A percentile compares a stretch with the other conserved stretches of the same genome.
phyloP scores from a whole-genome alignment of 768 basidiomycete genomes.

The Lactarius indigo region DNA sequence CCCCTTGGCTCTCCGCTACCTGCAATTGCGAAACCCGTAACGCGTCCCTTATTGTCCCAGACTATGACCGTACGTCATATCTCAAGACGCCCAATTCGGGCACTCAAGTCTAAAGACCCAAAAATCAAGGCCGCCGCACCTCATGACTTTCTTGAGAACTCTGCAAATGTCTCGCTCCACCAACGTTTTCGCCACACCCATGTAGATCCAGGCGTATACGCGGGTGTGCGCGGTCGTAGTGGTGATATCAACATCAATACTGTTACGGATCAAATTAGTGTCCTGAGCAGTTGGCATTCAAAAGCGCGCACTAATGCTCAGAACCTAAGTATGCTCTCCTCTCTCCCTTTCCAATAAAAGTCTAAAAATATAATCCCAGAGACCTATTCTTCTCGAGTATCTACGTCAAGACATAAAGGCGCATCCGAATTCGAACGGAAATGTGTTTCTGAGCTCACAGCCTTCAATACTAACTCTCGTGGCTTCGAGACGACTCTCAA shows the following conservation, averaged over 20 bases:
- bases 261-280: conserved; percentile 26
- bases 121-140: conserved; percentile 3
- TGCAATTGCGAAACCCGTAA: conserved; percentile 31
- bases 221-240: conserved; percentile 4
- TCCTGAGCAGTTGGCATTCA: conserved; percentile 29
- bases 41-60: conserved; percentile 24
- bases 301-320: conserved; percentile 27
- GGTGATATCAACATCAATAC: conserved; percentile 22
- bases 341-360: background rate
- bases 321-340: conserved; percentile 30
- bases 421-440: conserved; percentile 42
- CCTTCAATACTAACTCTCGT: conserved; percentile 35
- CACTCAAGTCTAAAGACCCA: conserved; percentile 15
- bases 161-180: conserved; percentile 3
- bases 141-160: background rate
- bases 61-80: conserved; percentile 25
- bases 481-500: conserved; percentile 32
- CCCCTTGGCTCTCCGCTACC: conserved; percentile 22
- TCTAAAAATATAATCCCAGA: conserved; percentile 3
- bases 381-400: conserved; percentile 32
- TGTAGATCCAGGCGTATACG: background rate
- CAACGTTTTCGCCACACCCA: background rate
- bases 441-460: conserved; percentile 36
- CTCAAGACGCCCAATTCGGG: conserved; percentile 19
- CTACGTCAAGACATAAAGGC: conserved; percentile 27